Conservation (phyloP, 2,329 filamentous ascomycete genomes). For the Colletotrichum viniferum region DNA sequence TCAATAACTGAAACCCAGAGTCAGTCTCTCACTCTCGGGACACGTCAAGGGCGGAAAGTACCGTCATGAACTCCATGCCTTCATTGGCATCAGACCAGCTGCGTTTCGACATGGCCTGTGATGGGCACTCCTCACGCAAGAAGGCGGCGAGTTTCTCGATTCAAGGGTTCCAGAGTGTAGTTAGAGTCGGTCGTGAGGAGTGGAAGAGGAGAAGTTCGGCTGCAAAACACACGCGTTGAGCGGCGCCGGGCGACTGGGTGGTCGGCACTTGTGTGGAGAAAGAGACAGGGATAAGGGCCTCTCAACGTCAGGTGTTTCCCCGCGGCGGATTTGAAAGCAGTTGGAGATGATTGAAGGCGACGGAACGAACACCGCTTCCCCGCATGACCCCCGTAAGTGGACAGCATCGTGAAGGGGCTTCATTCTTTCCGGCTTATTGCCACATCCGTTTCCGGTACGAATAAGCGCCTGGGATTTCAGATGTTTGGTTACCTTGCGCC, state of each 20-base stretch:
- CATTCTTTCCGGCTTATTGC: neutral
- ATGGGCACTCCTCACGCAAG: neutral
- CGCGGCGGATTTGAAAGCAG: neutral
- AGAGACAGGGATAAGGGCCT: neutral
- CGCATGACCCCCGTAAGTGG: neutral
- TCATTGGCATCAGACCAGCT: slow-evolving; percentile 22
- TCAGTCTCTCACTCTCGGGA: neutral
- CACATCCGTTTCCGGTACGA: neutral
- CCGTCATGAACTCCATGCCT: slow-evolving; percentile 9
- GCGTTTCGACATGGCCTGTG: slow-evolving; percentile 16
- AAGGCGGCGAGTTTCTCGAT: neutral
- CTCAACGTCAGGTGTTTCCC: neutral
- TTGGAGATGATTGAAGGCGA: neutral
- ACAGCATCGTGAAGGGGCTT: neutral
- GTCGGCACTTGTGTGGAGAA: slow-evolving; percentile 12
- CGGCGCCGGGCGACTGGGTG: neutral
- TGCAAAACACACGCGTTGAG: neutral
- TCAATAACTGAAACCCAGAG: neutral
- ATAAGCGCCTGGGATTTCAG: neutral
- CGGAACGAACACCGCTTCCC: neutral
- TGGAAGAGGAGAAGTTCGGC: slow-evolving; percentile 13
- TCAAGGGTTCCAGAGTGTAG: neutral
- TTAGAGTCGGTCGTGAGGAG: neutral
- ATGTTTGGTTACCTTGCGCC: neutral
- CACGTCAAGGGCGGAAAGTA: neutral